A percentile compares a stretch with the other conserved stretches of the same genome.
These are phyloP conservation scores for Aspergillus sp. DNA, from an alignment of 2,329 filamentous ascomycete genomes.

Conservation along the genomic window DNA sequence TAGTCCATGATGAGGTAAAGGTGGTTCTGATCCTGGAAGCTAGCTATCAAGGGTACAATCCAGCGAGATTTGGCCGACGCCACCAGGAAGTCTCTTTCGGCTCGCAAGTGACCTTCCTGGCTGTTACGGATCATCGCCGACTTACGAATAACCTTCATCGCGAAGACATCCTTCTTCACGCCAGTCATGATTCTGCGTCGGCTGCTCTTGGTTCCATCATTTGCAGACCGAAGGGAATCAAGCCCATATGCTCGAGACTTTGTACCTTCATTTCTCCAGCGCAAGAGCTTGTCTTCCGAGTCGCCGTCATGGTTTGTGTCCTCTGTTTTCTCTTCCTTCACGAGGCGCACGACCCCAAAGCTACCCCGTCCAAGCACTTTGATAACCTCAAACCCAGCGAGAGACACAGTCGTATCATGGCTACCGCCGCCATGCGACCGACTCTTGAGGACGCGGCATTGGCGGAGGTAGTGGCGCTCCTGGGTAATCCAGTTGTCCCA, in stretches of 20 bases:
- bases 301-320: background rate
- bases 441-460: conserved; percentile 69
- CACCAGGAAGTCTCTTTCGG: conserved; percentile 89
- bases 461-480: conserved; percentile 75
- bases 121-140: conserved; percentile 86
- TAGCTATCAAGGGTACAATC: conserved; percentile 84
- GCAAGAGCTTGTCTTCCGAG: background rate
- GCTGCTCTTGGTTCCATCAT: conserved; percentile 26
- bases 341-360: conserved; percentile 87
- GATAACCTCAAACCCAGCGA: conserved; percentile 74
- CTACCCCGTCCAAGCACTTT: conserved; percentile 89
- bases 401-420: conserved; percentile 53
- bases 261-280: conserved; percentile 11
- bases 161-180: conserved; percentile 67
- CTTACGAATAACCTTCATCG: conserved; percentile 97
- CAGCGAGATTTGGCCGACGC: conserved; percentile 84
- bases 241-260: conserved; percentile 22
- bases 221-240: conserved; percentile 13
- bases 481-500: conserved; percentile 63
- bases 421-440: conserved; percentile 49
- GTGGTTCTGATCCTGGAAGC: conserved; percentile 82
- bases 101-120: conserved; percentile 88
- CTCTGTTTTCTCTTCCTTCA: conserved; percentile 61
- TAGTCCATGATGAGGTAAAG: conserved; percentile 98
- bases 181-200: conserved; percentile 34